Evolutionary conservation across 2,329 filamentous ascomycete species (phyloP), one percentile per base, ranked within the genome.

Genomic region (Exophiala dermatitidis): DNA sequence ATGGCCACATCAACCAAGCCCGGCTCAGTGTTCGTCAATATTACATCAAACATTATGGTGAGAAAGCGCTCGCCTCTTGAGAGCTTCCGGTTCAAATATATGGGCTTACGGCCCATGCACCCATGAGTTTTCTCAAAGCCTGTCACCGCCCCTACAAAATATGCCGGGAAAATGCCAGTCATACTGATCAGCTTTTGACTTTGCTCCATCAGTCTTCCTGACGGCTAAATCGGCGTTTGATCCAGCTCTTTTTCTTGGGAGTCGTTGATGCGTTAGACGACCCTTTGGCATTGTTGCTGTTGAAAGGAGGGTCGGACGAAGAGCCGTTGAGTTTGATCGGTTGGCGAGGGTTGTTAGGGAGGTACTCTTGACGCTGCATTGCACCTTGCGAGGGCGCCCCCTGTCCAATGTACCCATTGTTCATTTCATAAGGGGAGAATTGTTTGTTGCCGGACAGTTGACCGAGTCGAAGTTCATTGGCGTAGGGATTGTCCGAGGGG

Each of bases 191-290:
- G 9, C 19, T 26, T 41, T 34, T 38, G 45, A 5, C 12, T 46
- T 19, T 9, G 19, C 36, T 5, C 26, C 30, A 40, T 57, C 38
- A 57, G 40, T 52, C 41, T 7, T 47, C 58, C 37, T 72, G 74
- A 70, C 77, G 90, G 76, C 86, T 93, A 69, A 95, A 93, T 51
- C 84, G 79, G 63, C 83, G 82, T 66, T 86, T 82, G 64, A 97
- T 84, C 89, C 90, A 95, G 67, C 90, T 93, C 78, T 90, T 90
- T 60, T 47, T 51, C 87, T 79, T 77, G 95, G 95, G 34, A 38
- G 43, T 53, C 8, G 53, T 32, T 30, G 55, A 32, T n/a, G 42
- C 32, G 9, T 43, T 52, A n/a, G 52, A 43, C 38, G 38, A 9
- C 5, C 4, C 12, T 2, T 26, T 41, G 12, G 38, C 6, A 9